These are phyloP conservation scores for Ananas comosus DNA, from an alignment of 176 grass and related monocot genomes.

Conservation along the genomic window DNA sequence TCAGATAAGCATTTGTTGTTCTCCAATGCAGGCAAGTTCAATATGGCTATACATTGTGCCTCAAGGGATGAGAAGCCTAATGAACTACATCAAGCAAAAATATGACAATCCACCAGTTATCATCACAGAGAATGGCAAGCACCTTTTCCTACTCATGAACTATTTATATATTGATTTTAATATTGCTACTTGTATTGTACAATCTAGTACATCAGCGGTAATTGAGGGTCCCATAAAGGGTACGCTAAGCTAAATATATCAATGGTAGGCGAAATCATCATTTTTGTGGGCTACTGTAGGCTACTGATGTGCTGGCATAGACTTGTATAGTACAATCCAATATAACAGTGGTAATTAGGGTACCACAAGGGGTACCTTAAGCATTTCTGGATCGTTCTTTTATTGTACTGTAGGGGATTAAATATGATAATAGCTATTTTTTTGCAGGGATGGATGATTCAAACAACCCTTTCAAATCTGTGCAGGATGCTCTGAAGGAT, in stretches of 20 bases:
- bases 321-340: no score
- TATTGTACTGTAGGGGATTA: not conserved
- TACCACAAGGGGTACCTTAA: not conserved
- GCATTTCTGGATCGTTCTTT: not conserved
- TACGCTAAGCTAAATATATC: no score
- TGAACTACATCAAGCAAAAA: slow-evolving; percentile 21
- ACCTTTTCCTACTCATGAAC: not conserved
- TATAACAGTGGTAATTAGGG: no score
- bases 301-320: no score
- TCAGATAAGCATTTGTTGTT: not conserved
- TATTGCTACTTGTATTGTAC: not conserved
- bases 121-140: slow-evolving; percentile 38
- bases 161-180: not conserved
- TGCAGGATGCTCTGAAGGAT: slow-evolving; percentile 12
- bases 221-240: no score
- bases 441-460: slow-evolving; percentile 11
- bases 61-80: slow-evolving; percentile 15
- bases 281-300: no score
- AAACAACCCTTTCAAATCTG: slow-evolving; percentile 1
- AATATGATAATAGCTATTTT: not conserved
- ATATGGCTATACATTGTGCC: not conserved
- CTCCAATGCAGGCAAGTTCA: not conserved
- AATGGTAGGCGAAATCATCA: no score
- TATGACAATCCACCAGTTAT: slow-evolving; percentile 26
- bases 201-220: no score